Conservation (phyloP, 2,329 filamentous ascomycete genomes). For the Neoarthrinium moseri region DNA sequence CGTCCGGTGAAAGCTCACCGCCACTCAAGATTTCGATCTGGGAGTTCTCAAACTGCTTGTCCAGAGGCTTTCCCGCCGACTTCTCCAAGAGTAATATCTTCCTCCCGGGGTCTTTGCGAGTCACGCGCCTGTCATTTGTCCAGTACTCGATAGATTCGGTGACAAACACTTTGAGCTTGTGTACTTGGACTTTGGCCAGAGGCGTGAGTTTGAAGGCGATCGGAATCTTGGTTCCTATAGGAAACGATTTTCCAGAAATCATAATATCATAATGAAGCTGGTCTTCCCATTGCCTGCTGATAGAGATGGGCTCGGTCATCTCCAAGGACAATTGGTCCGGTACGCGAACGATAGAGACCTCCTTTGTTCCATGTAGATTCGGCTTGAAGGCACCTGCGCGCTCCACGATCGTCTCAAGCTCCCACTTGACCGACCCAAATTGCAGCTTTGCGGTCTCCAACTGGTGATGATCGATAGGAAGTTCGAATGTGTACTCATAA, state of each 20-base stretch:
- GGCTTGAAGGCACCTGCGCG: constrained; percentile 87
- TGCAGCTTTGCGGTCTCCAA: constrained; percentile 88
- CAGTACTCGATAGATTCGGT: constrained; percentile 92
- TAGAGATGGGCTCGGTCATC: constrained; percentile 89
- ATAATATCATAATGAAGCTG: constrained; percentile 95
- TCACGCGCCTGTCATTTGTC: constrained; percentile 81
- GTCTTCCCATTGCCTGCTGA: constrained; percentile 91
- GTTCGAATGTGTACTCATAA: constrained; percentile 74
- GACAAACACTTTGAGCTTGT: constrained; percentile 87
- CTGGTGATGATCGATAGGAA: constrained; percentile 84
- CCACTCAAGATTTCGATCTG: constrained; percentile 76
- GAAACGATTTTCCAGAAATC: constrained; percentile 93
- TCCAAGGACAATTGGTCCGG: constrained; percentile 87
- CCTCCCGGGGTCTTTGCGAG: constrained; percentile 77
- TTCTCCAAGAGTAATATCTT: constrained; percentile 90
- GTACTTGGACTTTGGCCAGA: constrained; percentile 87
- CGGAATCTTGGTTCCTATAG: constrained; percentile 81
- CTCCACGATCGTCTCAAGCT: constrained; percentile 81
- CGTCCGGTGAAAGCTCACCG: constrained; percentile 64
- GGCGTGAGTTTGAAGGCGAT: constrained; percentile 94
- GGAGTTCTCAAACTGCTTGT: constrained; percentile 71
- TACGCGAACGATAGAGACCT: constrained; percentile 80
- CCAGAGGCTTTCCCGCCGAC: constrained; percentile 73
- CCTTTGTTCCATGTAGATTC: constrained; percentile 78
- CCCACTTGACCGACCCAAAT: constrained; percentile 83